These are phyloP conservation scores for Spironucleus salmonicida DNA, from an alignment of 208 protist species.

Conservation along the genomic window DNA sequence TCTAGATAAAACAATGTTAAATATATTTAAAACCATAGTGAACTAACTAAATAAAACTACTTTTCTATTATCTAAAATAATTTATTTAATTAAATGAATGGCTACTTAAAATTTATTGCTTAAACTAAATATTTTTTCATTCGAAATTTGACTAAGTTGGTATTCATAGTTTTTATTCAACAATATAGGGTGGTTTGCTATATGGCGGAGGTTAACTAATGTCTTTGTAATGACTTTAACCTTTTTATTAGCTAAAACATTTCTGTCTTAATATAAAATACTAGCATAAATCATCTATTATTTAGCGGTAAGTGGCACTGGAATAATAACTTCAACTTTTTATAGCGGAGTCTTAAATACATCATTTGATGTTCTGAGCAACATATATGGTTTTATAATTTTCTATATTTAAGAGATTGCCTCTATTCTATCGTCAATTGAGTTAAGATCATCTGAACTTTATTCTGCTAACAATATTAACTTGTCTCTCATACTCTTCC, in stretches of 20 bases:
- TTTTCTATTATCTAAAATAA: neutral
- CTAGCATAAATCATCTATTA: neutral
- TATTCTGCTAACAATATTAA: neutral
- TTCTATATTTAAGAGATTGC: neutral
- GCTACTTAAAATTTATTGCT: neutral
- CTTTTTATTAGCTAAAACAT: neutral
- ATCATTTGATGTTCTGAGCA: neutral
- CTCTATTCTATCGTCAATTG: neutral
- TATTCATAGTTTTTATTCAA: neutral
- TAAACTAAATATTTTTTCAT: neutral
- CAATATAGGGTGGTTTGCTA: neutral
- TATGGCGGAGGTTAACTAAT: neutral
- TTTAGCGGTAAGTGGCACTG: neutral
- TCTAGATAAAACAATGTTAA: neutral
- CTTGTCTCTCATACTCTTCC: neutral
- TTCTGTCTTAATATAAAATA: neutral
- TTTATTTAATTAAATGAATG: neutral
- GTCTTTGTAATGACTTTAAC: neutral
- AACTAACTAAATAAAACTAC: neutral
- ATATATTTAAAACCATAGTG: neutral
- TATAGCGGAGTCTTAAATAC: neutral
- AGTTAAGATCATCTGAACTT: neutral
- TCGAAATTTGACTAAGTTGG: neutral
- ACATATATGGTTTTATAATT: neutral
- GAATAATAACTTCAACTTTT: neutral